Percentiles rank a stretch among this genome's conserved stretches.
These are phyloP conservation scores for Letharia columbiana DNA, from an alignment of 495 filamentous ascomycete genomes.

Conservation along the genomic window DNA sequence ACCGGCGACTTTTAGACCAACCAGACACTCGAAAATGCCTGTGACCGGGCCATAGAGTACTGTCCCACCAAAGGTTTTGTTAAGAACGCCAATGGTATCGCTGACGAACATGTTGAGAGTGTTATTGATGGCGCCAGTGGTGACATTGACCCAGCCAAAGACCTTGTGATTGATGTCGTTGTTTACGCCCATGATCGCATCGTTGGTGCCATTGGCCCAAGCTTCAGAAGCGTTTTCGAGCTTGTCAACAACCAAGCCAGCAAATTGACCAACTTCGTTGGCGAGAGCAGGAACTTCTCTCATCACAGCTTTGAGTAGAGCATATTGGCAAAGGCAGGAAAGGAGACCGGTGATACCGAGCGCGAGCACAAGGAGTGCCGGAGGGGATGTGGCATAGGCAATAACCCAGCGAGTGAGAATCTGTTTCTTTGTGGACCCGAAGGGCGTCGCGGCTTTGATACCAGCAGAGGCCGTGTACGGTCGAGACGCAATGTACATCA, in stretches of 20 bases:
- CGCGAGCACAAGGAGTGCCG: conserved; percentile 79
- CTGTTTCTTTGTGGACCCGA: conserved; percentile 58
- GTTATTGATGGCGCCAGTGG: conserved; percentile 69
- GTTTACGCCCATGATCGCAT: conserved; percentile 57
- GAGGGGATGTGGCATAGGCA: conserved; percentile 74
- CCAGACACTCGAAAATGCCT: conserved; percentile 65
- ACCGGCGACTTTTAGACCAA: conserved; percentile 64
- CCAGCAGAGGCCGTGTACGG: conserved; percentile 64
- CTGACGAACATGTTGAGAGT: conserved; percentile 78
- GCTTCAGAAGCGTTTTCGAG: conserved; percentile 63
- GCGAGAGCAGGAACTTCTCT: conserved; percentile 69
- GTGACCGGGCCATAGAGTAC: conserved; percentile 62
- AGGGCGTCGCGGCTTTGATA: conserved; percentile 60
- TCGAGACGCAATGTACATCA: conserved; percentile 77
- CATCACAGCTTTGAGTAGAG: conserved; percentile 64
- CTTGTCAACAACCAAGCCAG: conserved; percentile 63
- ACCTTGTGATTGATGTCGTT: conserved; percentile 71
- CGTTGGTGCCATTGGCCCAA: conserved; percentile 74
- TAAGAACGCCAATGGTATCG: conserved; percentile 60
- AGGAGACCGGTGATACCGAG: conserved; percentile 80
- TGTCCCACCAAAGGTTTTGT: conserved; percentile 71
- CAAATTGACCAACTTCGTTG: conserved; percentile 69
- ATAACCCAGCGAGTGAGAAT: conserved; percentile 74
- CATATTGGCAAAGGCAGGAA: conserved; percentile 74
- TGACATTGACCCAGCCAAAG: conserved; percentile 81